Evolutionary conservation across 116 monocot genomes (phyloP).

Genomic region (Zostera marina): DNA sequence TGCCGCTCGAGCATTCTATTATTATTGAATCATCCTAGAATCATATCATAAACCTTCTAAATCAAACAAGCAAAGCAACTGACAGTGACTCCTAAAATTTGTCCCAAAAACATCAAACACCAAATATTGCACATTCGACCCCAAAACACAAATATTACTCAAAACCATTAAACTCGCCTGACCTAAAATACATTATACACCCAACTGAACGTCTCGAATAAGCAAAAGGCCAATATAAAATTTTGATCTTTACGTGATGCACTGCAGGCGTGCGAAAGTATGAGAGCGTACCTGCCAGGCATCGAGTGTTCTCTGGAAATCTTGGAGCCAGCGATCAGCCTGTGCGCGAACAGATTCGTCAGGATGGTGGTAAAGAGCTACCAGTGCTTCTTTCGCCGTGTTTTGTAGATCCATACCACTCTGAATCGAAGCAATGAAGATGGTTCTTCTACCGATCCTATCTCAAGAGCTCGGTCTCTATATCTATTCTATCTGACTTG

Average conservation of each 20-base stretch:
- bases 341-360: slow-evolving; percentile 52
- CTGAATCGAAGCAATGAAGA: not conserved
- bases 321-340: slow-evolving; percentile 92
- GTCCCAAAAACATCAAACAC: not conserved
- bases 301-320: slow-evolving; percentile 88
- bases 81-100: not conserved
- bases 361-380: slow-evolving; percentile 79
- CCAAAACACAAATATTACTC: too few relatives aligned
- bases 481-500: not conserved
- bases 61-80: not conserved
- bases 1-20: not conserved
- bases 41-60: not conserved
- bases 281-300: slow-evolving; percentile 72
- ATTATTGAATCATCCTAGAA: not conserved
- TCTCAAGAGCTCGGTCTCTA: not conserved
- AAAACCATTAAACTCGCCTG: too few relatives aligned
- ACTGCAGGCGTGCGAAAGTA: not conserved
- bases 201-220: too few relatives aligned
- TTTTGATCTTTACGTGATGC: not conserved
- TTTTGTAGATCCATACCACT: slow-evolving; percentile 55
- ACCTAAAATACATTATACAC: too few relatives aligned
- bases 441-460: not conserved
- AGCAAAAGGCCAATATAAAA: not conserved
- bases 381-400: slow-evolving; percentile 72
- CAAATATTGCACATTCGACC: not conserved